Conservation (phyloP, 169 alveolate species). For the Amoebophrya sp. region DNA sequence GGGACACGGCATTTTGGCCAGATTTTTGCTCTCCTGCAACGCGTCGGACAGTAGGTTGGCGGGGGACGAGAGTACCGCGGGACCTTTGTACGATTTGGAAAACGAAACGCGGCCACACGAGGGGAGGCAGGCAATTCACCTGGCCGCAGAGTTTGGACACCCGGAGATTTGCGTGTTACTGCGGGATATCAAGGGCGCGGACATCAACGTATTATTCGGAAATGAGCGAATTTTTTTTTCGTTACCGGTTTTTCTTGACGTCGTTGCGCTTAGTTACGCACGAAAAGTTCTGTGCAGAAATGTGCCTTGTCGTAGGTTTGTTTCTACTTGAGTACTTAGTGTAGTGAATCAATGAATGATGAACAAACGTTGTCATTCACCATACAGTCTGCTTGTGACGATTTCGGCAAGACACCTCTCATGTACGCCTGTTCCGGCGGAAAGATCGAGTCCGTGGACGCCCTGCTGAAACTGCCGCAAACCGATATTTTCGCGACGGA, state of each 20-base stretch:
- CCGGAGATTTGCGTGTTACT: background rate
- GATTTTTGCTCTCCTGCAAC: too few relatives aligned
- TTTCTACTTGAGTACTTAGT: too few relatives aligned
- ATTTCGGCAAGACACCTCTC: background rate
- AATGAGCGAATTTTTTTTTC: too few relatives aligned
- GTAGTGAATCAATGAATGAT: too few relatives aligned
- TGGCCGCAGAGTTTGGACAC: background rate
- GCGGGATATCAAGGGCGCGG: background rate
- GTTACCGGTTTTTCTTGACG: too few relatives aligned
- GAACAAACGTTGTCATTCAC: background rate
- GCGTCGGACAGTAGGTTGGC: too few relatives aligned
- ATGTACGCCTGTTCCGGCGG: background rate
- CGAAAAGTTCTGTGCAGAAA: too few relatives aligned
- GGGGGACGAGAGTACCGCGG: too few relatives aligned
- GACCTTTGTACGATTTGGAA: too few relatives aligned
- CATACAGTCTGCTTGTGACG: background rate
- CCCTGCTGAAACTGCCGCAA: background rate
- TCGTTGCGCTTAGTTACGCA: too few relatives aligned
- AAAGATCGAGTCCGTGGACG: background rate
- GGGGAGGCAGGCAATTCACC: background rate
- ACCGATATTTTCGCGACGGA: background rate
- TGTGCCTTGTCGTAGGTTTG: too few relatives aligned
- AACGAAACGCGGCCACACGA: background rate
- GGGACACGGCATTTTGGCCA: background rate
- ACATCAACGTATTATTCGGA: background rate